These are phyloP conservation scores for Ogataea hybrid DNA, from an alignment of 1,139 yeast genomes.

Conservation along the genomic window DNA sequence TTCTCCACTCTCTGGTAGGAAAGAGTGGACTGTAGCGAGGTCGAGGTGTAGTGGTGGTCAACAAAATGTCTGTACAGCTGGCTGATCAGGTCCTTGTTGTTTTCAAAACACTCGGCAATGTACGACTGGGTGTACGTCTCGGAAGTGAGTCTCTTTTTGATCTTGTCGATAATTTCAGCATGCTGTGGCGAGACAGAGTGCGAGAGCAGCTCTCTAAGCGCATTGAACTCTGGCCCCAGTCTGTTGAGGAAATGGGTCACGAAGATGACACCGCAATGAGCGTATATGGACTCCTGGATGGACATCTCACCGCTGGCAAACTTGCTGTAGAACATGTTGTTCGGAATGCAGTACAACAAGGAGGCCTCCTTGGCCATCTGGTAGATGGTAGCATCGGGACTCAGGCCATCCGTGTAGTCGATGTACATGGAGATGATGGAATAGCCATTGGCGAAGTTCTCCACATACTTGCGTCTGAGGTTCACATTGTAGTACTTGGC, in stretches of 20 bases:
- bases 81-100: conserved; percentile 70
- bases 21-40: conserved; percentile 65
- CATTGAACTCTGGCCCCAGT: conserved; percentile 84
- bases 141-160: conserved; percentile 87
- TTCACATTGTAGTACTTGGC: conserved; percentile 87
- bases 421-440: conserved; percentile 87
- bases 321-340: conserved; percentile 72
- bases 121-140: conserved; percentile 90
- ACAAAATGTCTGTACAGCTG: conserved; percentile 92
- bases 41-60: conserved; percentile 78
- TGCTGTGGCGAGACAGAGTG: conserved; percentile 58
- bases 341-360: conserved; percentile 85
- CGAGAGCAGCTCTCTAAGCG: conserved; percentile 64
- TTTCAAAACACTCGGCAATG: conserved; percentile 73
- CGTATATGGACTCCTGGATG: conserved; percentile 90
- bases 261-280: conserved; percentile 90
- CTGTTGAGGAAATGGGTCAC: conserved; percentile 94
- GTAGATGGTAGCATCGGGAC: conserved; percentile 72
- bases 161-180: conserved; percentile 72
- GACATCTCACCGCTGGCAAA: conserved; percentile 80
- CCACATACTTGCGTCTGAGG: conserved; percentile 88
- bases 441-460: conserved; percentile 87
- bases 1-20: conserved; percentile 85
- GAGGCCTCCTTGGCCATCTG: conserved; percentile 96
- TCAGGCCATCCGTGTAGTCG: conserved; percentile 47